Conservation (phyloP, 2,329 filamentous ascomycete species). For the Podosphaera leucotricha region DNA sequence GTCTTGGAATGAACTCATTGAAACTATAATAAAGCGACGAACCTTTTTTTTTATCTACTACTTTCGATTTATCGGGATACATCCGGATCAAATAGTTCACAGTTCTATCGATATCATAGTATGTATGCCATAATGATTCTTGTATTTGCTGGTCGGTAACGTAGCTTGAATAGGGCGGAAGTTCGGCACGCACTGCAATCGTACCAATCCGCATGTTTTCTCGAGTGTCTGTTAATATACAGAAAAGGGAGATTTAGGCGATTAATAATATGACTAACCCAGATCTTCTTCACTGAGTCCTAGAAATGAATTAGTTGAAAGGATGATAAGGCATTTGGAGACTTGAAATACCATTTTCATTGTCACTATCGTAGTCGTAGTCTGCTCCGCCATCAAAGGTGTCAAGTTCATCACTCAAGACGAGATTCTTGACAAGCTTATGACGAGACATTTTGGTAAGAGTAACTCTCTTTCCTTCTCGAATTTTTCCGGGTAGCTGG, state of each 20-base stretch:
- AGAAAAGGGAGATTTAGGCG: neutral
- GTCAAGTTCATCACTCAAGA: constrained; percentile 24
- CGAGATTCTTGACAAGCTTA: constrained; percentile 18
- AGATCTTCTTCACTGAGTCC: constrained; percentile 16
- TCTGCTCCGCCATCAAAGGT: constrained; percentile 25
- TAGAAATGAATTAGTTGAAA: constrained; percentile 4
- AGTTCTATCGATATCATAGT: constrained; percentile 74
- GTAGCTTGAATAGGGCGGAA: constrained; percentile 31
- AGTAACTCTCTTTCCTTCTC: neutral
- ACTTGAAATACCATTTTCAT: constrained; percentile 7
- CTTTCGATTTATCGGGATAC: constrained; percentile 10
- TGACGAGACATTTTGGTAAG: constrained; percentile 18
- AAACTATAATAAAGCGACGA: constrained; percentile 8
- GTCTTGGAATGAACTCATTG: neutral
- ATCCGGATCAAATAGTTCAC: constrained; percentile 55
- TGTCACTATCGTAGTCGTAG: constrained; percentile 18
- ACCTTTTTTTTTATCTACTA: constrained; percentile 17
- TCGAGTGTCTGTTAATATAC: constrained; percentile 7
- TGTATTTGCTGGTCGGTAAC: constrained; percentile 53
- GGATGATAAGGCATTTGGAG: neutral
- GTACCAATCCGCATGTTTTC: constrained; percentile 42
- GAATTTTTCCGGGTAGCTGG: too few species aligned
- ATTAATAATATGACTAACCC: constrained; percentile 7
- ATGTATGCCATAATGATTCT: constrained; percentile 87
- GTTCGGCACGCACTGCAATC: constrained; percentile 35